Percentiles rank a stretch among this genome's conserved stretches.
Evolutionary conservation across 805 yeast genomes (phyloP).

Genomic region (Nadsonia fulvescens): DNA sequence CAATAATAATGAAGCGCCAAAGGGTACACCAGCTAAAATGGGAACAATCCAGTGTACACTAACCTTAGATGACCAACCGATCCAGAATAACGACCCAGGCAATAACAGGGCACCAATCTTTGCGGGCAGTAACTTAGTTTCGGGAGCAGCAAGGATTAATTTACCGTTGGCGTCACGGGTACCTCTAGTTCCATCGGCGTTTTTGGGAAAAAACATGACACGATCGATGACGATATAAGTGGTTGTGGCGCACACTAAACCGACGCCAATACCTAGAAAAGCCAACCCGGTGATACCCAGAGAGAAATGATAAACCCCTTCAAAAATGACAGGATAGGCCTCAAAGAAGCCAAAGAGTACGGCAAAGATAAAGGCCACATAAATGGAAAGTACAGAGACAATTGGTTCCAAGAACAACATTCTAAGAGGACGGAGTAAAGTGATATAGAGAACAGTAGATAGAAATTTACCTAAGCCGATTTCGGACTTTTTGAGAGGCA

Average conservation of each 20-base stretch:
- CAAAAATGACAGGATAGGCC: conserved; percentile 38
- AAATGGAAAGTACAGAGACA: conserved; percentile 42
- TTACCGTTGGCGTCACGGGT: too few relatives aligned
- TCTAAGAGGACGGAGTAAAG: conserved; percentile 38
- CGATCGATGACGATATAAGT: conserved; percentile 31
- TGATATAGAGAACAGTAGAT: conserved; percentile 17
- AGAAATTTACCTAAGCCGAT: conserved; percentile 15
- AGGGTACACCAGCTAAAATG: conserved; percentile 38
- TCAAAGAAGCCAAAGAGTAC: conserved; percentile 46
- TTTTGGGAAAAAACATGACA: conserved; percentile 18
- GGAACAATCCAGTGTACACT: conserved; percentile 47
- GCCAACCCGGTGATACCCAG: conserved; percentile 36
- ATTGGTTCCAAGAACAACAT: conserved; percentile 41
- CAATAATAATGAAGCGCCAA: conserved; percentile 37
- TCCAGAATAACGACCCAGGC: conserved; percentile 48
- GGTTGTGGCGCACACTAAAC: conserved; percentile 31
- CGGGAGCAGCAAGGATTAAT: conserved; percentile 33
- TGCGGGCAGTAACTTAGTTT: conserved; percentile 40
- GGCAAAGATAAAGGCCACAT: conserved; percentile 50
- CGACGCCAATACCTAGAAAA: conserved; percentile 40
- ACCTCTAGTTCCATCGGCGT: conserved; percentile 24
- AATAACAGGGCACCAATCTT: conserved; percentile 36
- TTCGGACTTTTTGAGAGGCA: too few relatives aligned
- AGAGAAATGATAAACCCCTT: conserved; percentile 27
- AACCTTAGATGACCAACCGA: conserved; percentile 52